phyloP scores from a whole-genome alignment of 352 stramenopile genomes.

The Phytophthora boehmeriae region DNA sequence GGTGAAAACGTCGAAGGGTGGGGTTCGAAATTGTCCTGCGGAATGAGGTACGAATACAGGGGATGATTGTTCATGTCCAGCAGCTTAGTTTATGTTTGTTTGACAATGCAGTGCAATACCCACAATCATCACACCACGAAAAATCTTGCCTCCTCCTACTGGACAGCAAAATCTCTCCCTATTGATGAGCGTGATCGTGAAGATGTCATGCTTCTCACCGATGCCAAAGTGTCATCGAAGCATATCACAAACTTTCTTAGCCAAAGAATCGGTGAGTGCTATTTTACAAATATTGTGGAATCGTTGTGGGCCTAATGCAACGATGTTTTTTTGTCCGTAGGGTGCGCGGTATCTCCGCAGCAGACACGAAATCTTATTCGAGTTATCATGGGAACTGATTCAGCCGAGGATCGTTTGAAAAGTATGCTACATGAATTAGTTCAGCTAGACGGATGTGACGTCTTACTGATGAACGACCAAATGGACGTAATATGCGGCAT shows the following conservation, averaged over 20 bases:
- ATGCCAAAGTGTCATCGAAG: constrained; percentile 1
- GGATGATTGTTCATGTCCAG: not conserved
- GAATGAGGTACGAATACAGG: constrained; percentile 9
- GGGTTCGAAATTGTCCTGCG: not conserved
- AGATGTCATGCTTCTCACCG: constrained; percentile 10
- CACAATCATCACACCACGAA: constrained; percentile 10
- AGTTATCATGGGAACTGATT: constrained; percentile 10
- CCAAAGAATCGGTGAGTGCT: constrained; percentile 12
- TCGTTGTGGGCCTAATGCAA: not conserved
- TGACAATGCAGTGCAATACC: not conserved
- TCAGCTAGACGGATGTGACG: constrained; percentile 14
- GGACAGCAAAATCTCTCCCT: constrained; percentile 8
- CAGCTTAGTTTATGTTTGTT: not conserved
- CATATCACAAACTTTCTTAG: constrained; percentile 19
- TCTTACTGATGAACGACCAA: constrained; percentile 12
- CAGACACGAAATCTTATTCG: constrained; percentile 18
- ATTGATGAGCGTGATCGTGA: constrained; percentile 13
- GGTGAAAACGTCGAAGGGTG: not conserved
- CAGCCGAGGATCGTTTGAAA: constrained; percentile 14
- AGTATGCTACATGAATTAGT: constrained; percentile 14
- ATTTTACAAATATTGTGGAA: not conserved
- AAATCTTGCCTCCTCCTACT: not conserved
- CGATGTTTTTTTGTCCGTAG: not conserved
- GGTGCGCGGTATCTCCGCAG: constrained; percentile 14
- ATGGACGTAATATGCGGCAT: not conserved